These are phyloP conservation scores for Neurospora sp. DNA, from an alignment of 495 filamentous ascomycete genomes.

Conservation along the genomic window DNA sequence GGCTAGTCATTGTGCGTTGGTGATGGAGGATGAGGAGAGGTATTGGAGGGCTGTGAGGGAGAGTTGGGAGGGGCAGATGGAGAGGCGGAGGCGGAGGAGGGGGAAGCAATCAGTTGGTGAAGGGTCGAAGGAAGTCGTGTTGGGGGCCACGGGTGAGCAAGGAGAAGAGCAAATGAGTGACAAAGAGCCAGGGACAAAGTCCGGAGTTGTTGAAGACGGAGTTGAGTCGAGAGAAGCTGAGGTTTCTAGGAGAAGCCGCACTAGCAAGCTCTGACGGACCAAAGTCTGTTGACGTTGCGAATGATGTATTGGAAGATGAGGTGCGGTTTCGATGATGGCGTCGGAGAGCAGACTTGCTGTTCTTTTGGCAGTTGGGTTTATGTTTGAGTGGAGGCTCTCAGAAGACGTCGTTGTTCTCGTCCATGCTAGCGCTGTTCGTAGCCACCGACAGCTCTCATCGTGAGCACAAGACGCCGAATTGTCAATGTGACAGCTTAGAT, in stretches of 20 bases:
- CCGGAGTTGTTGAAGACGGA: not conserved
- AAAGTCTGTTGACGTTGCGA: not conserved
- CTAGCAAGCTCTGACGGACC: not conserved
- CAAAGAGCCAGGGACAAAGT: not conserved
- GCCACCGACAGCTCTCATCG: not conserved
- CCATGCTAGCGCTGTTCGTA: not conserved
- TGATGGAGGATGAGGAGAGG: constrained; percentile 7
- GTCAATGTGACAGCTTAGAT: too few species aligned
- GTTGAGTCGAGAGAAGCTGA: not conserved
- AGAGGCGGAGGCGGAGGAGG: not conserved
- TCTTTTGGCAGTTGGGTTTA: too few species aligned
- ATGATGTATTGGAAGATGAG: too few species aligned
- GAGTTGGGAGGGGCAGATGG: constrained; percentile 13
- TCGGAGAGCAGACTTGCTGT: too few species aligned
- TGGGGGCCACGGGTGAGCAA: not conserved
- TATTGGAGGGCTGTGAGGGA: constrained; percentile 16
- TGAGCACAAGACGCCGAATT: not conserved
- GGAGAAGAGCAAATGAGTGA: not conserved
- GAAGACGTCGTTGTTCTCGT: too few species aligned
- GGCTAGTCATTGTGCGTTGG: constrained; percentile 26
- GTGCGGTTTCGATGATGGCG: too few species aligned
- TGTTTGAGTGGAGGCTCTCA: too few species aligned
- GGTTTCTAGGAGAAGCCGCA: not conserved
- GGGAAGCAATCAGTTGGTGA: not conserved
- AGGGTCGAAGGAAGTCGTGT: not conserved